Evolutionary conservation across 768 basidiomycete genomes (phyloP), one percentile per base, ranked within the genome.

Genomic region (Pleurotus eryngii): DNA sequence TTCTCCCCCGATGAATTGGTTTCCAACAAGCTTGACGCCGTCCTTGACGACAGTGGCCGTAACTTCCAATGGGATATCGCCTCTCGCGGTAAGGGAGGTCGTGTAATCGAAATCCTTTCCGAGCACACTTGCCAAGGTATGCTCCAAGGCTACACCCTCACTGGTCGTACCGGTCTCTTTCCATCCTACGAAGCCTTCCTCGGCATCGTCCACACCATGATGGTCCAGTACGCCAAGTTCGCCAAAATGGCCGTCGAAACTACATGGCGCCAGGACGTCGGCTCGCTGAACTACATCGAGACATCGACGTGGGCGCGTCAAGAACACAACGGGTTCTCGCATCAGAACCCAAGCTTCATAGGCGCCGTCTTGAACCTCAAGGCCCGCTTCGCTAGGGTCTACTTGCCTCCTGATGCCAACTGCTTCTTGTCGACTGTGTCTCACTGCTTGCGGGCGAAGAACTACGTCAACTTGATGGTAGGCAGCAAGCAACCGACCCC

Each of bases 151-250:
- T 95, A 95, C 71, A 93, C 92, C 5, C 81, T 97, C 46, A 95
- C 94, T 0, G 94, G 94, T 7, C 78, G 87, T 40, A 89, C 87
- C 0, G 92, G 84, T 11, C 76, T 95, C 35, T 92, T 96, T 82
- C 92, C 94, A 1, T 87, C 85, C 26, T 95, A 96, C 68, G 94
- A 96, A 68, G 88, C 91, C 0, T 97, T 96, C 81, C 76, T 95
- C 45, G 92, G 92, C 45, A 95, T 95, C 69, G 71, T 95, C 24
- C 86, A 89, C 56, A 95, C 92, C 15, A 93, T 94, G 92, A 86
- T 89, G 83, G 87, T 89, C 3, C 90, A 91, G 65, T 95, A 95
- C 68, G 78, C 84, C 74, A 95, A 95, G 70, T 95, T 95, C 71
- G 69, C 81, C 50, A 95, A 95, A 73, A 90, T 93, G 81, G 74